Evolutionary conservation across 2,329 filamentous ascomycete genomes (phyloP).

Genomic region (Aphanoascus verrucosus): DNA sequence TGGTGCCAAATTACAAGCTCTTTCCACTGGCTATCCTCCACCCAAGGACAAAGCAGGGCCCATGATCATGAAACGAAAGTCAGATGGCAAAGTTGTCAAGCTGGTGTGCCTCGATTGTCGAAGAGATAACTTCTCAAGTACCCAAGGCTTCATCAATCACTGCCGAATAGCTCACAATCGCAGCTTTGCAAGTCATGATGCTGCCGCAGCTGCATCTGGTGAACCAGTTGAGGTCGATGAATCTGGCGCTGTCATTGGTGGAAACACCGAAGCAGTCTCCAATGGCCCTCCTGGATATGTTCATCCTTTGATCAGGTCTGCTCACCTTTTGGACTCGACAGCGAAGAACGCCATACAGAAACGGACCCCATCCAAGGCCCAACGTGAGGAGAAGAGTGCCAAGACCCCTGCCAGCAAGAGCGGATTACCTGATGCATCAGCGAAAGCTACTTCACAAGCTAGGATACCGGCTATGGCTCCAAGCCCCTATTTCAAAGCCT

Average conservation of each 20-base stretch:
- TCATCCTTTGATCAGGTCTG: constrained; percentile 51
- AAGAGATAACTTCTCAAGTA: constrained; percentile 85
- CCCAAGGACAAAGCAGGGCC: constrained; percentile 75
- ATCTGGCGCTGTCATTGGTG: constrained; percentile 38
- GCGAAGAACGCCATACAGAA: constrained; percentile 16
- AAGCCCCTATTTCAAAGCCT: constrained; percentile 41
- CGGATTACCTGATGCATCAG: not conserved
- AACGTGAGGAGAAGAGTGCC: constrained; percentile 3
- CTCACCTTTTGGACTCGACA: constrained; percentile 36
- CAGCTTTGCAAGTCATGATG: constrained; percentile 92
- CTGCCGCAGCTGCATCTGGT: constrained; percentile 79
- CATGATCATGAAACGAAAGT: constrained; percentile 70
- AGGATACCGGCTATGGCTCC: not conserved
- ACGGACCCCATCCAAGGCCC: constrained; percentile 16
- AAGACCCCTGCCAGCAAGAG: constrained; percentile 15
- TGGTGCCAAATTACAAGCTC: constrained; percentile 55
- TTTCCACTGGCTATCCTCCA: constrained; percentile 59
- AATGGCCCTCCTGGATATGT: constrained; percentile 43
- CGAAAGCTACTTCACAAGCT: not conserved
- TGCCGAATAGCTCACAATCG: constrained; percentile 90
- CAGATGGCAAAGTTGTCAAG: constrained; percentile 76
- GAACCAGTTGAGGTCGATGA: constrained; percentile 66
- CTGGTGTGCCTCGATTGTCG: constrained; percentile 82
- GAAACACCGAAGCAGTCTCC: constrained; percentile 24
- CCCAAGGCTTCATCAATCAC: constrained; percentile 98